Evolutionary conservation across 2,329 filamentous ascomycete genomes (phyloP), one percentile per base, ranked within the genome.

Genomic region (Leptosphaerulina australis): DNA sequence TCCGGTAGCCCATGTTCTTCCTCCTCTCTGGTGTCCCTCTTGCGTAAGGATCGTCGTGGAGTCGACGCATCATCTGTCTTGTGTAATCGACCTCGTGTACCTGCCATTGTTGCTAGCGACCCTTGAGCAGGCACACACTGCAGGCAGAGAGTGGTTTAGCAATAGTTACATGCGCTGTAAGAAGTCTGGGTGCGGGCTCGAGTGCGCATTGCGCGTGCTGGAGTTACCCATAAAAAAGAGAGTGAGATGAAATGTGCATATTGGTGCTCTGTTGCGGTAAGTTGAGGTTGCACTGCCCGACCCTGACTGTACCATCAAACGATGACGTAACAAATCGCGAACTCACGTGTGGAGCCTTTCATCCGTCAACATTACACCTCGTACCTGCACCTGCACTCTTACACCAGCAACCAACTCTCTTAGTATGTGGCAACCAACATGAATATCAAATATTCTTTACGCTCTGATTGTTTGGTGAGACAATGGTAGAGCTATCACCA

Each of bases 1-100:
- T 73, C 70, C 10, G 76, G 76, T 9, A 79, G 36, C 15, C 36
- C 68, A 3, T 56, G 59, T 17, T 60, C 57, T 47, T 66, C 60
- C 12, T 64, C 51, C 14, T 64, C 56, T 12, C 55, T 50, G 2
- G 56, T 54, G 18, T 55, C 62, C 11, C 46, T 49, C 6, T 55
- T 56, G 10, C 69, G 62, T 25, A 62, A 51, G n/a, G 66, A 68
- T 3, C 66, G 59, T 47, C 62, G 55, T 5, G 63, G 58, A 14
- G 58, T 55, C 11, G 50, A 37, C 15, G 51, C 30, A 14, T 55
- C 51, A 5, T 52, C 25, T 21, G 57, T 29, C 46, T 67, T 70
- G 29, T 47, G 65, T 14, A 59, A 39, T 28, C 59, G 57, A 14
- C 64, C 56, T 40, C 62, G 61, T 38, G 59, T 46, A 44, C 66